phyloP scores from a whole-genome alignment of 495 filamentous ascomycete species.

The Xylaria grammica region DNA sequence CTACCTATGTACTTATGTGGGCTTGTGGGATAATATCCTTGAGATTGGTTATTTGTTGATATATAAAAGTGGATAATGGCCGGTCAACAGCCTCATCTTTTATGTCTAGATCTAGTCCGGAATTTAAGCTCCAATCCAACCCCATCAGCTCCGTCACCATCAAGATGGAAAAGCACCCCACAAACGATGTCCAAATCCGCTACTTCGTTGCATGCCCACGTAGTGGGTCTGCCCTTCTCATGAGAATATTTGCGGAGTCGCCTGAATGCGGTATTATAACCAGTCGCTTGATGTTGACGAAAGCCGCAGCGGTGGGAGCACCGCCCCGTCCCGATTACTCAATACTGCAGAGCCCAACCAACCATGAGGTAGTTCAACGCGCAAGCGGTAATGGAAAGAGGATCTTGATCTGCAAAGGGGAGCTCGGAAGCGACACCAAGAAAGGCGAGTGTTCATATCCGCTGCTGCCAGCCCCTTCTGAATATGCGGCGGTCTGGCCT shows the following conservation, averaged over 20 bases:
- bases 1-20: no score
- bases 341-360: neutral
- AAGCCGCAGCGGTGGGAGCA: neutral
- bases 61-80: no score
- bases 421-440: neutral
- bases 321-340: neutral
- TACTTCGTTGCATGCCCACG: constrained; percentile 5
- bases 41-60: no score
- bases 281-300: neutral
- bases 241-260: constrained; percentile 17
- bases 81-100: no score
- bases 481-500: neutral
- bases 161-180: neutral
- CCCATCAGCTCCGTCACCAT: no score
- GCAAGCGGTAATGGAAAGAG: constrained; percentile 6
- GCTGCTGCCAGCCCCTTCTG: neutral
- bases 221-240: constrained; percentile 9
- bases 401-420: constrained; percentile 14
- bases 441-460: neutral
- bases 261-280: constrained; percentile 3
- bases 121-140: no score
- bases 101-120: no score
- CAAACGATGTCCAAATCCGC: neutral
- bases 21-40: no score
- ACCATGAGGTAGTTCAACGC: neutral